Conservation (phyloP, 495 filamentous ascomycete species). For the Collariella sp. region DNA sequence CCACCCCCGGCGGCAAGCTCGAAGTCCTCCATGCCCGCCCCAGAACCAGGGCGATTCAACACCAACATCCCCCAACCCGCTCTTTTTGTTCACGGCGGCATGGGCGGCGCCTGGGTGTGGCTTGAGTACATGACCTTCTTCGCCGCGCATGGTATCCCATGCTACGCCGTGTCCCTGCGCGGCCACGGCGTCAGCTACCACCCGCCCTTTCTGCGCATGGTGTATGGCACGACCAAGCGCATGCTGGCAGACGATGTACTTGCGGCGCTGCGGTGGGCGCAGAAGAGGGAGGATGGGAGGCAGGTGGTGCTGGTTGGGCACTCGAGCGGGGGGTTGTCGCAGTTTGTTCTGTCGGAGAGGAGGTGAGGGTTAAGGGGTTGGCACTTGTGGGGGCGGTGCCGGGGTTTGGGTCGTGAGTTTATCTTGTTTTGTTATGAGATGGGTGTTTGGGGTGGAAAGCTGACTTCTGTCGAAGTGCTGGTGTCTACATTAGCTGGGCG, state of each 20-base stretch:
- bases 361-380: slow-evolving; percentile 32
- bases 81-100: slow-evolving; percentile 41
- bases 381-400: slow-evolving; percentile 35
- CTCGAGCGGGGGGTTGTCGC: slow-evolving; percentile 38
- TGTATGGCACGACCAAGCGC: slow-evolving; percentile 29
- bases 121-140: slow-evolving; percentile 39
- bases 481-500: slow-evolving; percentile 39
- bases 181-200: slow-evolving; percentile 45
- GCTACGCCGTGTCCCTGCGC: slow-evolving; percentile 42
- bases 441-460: not conserved
- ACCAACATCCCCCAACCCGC: slow-evolving; percentile 12
- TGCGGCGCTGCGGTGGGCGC: slow-evolving; percentile 28
- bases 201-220: slow-evolving; percentile 32
- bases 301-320: slow-evolving; percentile 40
- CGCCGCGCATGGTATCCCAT: slow-evolving; percentile 28
- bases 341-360: slow-evolving; percentile 35
- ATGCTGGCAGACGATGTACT: slow-evolving; percentile 37
- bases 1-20: slow-evolving; percentile 31
- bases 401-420: slow-evolving; percentile 38
- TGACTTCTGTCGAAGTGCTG: slow-evolving; percentile 14
- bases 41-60: not conserved
- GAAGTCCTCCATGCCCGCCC: slow-evolving; percentile 33
- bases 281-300: slow-evolving; percentile 19
- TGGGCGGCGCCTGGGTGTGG: slow-evolving; percentile 43
- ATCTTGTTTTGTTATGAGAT: not conserved